Conservation (phyloP, 2,329 filamentous ascomycete species). For the Ceratocystis huliohia region DNA sequence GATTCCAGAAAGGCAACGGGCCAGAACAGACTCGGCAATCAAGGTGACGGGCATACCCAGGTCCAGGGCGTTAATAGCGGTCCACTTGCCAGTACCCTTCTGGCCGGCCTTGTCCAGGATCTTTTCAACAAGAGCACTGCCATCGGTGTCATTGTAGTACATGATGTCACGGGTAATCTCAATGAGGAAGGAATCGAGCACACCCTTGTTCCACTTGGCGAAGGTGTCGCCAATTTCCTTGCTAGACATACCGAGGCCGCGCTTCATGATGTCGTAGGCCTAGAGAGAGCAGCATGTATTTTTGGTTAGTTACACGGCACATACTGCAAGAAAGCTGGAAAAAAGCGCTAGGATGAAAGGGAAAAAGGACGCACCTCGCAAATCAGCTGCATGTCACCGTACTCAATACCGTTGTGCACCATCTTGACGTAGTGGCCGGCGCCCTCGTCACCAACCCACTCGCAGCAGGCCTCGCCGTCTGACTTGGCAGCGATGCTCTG, state of each 20-base stretch:
- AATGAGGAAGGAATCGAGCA: slow-evolving; percentile 97
- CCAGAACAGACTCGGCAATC: slow-evolving; percentile 93
- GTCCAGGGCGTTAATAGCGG: slow-evolving; percentile 95
- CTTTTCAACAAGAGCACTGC: slow-evolving; percentile 87
- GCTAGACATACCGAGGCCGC: slow-evolving; percentile 72
- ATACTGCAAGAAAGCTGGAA: too few relatives aligned
- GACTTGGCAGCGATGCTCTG: slow-evolving; percentile 96
- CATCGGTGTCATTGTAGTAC: slow-evolving; percentile 95
- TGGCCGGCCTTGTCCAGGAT: slow-evolving; percentile 97
- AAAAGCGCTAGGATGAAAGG: background rate
- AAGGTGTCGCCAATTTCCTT: slow-evolving; percentile 96
- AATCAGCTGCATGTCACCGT: slow-evolving; percentile 99
- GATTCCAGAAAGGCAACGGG: slow-evolving; percentile 84
- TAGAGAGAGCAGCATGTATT: slow-evolving; percentile 29
- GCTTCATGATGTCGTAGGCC: slow-evolving; percentile 99
- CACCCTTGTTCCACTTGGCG: slow-evolving; percentile 94
- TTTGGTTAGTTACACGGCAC: too few relatives aligned
- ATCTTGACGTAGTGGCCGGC: slow-evolving; percentile 99
- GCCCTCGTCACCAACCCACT: slow-evolving; percentile 99
- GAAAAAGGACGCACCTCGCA: slow-evolving; percentile 57
- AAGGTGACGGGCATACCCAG: slow-evolving; percentile 97
- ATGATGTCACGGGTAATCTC: slow-evolving; percentile 98
- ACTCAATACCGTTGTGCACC: slow-evolving; percentile 99
- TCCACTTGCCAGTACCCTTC: slow-evolving; percentile 99
- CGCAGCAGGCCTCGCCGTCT: slow-evolving; percentile 93